phyloP scores from a whole-genome alignment of 768 basidiomycete genomes.

The Epithele typhae region DNA sequence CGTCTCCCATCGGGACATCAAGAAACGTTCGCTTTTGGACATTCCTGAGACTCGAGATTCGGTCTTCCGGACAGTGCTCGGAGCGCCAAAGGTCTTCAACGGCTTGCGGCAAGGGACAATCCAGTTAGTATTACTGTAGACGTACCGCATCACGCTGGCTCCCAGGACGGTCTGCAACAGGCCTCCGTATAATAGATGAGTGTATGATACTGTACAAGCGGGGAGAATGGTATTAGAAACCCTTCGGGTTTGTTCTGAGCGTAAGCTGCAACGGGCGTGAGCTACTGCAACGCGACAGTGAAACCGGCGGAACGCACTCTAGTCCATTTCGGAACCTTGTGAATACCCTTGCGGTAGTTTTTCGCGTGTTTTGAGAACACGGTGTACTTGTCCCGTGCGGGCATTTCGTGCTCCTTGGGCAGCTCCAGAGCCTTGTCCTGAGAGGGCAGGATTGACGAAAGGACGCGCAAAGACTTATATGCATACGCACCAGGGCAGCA shows the following conservation, averaged over 20 bases:
- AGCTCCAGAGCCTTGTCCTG: constrained; percentile 74
- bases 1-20: constrained; percentile 65
- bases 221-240: constrained; percentile 56
- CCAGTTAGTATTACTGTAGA: constrained; percentile 50
- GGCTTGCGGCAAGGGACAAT: constrained; percentile 69
- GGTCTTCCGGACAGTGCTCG: constrained; percentile 71
- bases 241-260: constrained; percentile 82
- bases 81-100: constrained; percentile 53
- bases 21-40: constrained; percentile 71
- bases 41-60: constrained; percentile 84
- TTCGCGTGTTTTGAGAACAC: constrained; percentile 65
- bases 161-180: constrained; percentile 15
- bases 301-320: constrained; percentile 47
- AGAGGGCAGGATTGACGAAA: not conserved
- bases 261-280: constrained; percentile 54
- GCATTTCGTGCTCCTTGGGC: constrained; percentile 94
- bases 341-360: constrained; percentile 91
- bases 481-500: constrained; percentile 59
- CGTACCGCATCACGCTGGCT: not conserved
- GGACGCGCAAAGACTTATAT: not conserved
- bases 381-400: constrained; percentile 91
- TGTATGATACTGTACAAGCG: constrained; percentile 13
- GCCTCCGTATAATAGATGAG: constrained; percentile 16
- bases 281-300: not conserved
- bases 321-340: constrained; percentile 98